These are phyloP conservation scores for Botryotinia convoluta DNA, from an alignment of 2,329 filamentous ascomycete species.

Conservation along the genomic window DNA sequence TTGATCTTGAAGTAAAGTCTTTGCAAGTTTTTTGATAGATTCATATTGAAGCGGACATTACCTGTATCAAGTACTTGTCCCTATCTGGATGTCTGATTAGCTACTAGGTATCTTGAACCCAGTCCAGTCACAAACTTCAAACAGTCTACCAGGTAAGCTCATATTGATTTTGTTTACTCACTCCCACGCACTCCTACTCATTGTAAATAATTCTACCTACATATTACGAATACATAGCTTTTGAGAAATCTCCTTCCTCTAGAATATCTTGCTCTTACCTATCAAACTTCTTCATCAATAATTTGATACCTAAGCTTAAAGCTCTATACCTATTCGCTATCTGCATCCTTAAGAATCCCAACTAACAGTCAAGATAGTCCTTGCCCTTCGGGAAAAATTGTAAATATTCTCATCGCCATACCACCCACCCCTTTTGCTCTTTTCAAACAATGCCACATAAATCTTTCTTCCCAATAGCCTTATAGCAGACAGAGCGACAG, in stretches of 20 bases:
- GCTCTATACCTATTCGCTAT: not conserved
- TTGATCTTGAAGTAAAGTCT: not conserved
- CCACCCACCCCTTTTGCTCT: not conserved
- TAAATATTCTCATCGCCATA: not conserved
- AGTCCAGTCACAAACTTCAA: not conserved
- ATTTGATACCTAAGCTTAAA: not conserved
- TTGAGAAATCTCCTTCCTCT: not conserved
- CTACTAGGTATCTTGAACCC: not conserved
- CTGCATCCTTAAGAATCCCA: not conserved
- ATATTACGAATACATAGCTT: not conserved
- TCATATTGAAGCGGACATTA: not conserved
- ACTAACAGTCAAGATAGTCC: not conserved
- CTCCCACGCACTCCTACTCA: not conserved
- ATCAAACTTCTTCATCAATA: not conserved
- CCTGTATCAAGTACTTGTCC: not conserved
- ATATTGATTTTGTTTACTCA: not conserved
- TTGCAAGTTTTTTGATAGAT: not conserved
- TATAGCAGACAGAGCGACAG: conserved; percentile 12
- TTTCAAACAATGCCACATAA: not conserved
- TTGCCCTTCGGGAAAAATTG: not conserved
- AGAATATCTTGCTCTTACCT: not conserved
- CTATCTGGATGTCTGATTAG: not conserved
- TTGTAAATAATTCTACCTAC: not conserved
- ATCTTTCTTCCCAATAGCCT: not conserved
- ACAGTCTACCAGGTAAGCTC: not conserved